These are phyloP conservation scores for Geosmithia putterillii DNA, from an alignment of 2,329 filamentous ascomycete species.

Conservation along the genomic window DNA sequence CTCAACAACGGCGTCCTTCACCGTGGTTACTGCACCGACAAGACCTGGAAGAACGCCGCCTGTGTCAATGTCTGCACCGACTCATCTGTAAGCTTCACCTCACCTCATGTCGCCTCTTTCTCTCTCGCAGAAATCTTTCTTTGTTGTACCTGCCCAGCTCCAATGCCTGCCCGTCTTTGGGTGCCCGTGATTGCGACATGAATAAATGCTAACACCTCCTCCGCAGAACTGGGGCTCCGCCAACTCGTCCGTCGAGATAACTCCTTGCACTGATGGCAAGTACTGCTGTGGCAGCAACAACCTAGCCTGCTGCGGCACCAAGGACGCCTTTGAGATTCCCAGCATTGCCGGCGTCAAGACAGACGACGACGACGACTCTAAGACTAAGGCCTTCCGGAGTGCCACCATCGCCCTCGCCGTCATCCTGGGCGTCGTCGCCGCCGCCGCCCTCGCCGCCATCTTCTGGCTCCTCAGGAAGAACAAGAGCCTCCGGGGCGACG, in stretches of 20 bases:
- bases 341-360: slow-evolving; percentile 4
- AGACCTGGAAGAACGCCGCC: slow-evolving; percentile 14
- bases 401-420: slow-evolving; percentile 13
- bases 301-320: slow-evolving; percentile 15
- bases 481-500: slow-evolving; percentile 4
- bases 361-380: neutral
- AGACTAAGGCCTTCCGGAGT: slow-evolving; percentile 6
- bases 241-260: slow-evolving; percentile 12
- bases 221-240: slow-evolving; percentile 9
- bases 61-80: slow-evolving; percentile 16
- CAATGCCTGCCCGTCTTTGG: no score
- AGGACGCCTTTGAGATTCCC: slow-evolving; percentile 9
- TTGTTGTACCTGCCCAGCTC: no score
- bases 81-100: slow-evolving; percentile 3
- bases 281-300: slow-evolving; percentile 18
- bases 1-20: slow-evolving; percentile 9
- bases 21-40: slow-evolving; percentile 17
- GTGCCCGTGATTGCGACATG: no score
- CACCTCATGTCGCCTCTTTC: neutral
- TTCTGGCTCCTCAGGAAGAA: slow-evolving; percentile 10
- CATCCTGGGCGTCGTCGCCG: slow-evolving; percentile 8
- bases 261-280: slow-evolving; percentile 13
- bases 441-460: slow-evolving; percentile 6
- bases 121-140: no score
- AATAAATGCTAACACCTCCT: neutral